Evolutionary conservation across 768 basidiomycete genomes (phyloP).

Genomic region (Suillus weaverae): DNA sequence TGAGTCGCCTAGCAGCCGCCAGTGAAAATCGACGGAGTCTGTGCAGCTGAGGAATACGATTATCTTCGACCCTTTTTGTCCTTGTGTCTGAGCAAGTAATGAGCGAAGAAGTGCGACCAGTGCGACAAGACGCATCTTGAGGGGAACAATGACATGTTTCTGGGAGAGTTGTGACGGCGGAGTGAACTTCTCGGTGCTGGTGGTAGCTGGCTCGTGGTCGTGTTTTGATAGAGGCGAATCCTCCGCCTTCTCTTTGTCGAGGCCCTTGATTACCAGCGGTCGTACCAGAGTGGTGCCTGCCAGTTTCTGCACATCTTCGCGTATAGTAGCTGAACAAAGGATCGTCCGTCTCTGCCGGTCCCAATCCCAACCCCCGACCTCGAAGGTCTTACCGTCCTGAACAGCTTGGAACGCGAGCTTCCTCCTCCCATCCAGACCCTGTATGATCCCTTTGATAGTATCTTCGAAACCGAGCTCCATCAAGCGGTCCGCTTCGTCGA

Average conservation of each 20-base stretch:
- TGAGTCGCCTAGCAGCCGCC: slow-evolving; percentile 76
- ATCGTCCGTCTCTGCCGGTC: slow-evolving; percentile 74
- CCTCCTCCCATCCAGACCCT: slow-evolving; percentile 79
- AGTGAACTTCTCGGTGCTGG: slow-evolving; percentile 67
- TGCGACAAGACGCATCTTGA: slow-evolving; percentile 92
- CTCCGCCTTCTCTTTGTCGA: slow-evolving; percentile 44
- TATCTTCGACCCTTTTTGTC: slow-evolving; percentile 61
- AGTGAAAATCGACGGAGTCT: slow-evolving; percentile 97
- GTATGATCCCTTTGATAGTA: slow-evolving; percentile 86
- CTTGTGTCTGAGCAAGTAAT: slow-evolving; percentile 63
- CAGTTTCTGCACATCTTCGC: slow-evolving; percentile 91
- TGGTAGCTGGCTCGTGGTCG: slow-evolving; percentile 19
- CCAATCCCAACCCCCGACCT: slow-evolving; percentile 89
- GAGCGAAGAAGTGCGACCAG: slow-evolving; percentile 84
- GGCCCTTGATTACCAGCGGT: slow-evolving; percentile 83
- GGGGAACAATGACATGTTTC: slow-evolving; percentile 85
- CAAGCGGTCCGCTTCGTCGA: slow-evolving; percentile 95
- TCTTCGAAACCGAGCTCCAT: slow-evolving; percentile 99
- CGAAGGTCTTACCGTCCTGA: slow-evolving; percentile 62
- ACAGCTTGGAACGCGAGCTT: slow-evolving; percentile 70
- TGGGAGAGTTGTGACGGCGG: slow-evolving; percentile 93
- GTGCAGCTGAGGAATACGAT: slow-evolving; percentile 97
- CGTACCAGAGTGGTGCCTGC: slow-evolving; percentile 78
- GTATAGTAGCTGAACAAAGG: slow-evolving; percentile 95
- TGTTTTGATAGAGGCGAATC: slow-evolving; percentile 17